Conservation (phyloP, 2,329 filamentous ascomycete genomes). For the Eutypella sp. region DNA sequence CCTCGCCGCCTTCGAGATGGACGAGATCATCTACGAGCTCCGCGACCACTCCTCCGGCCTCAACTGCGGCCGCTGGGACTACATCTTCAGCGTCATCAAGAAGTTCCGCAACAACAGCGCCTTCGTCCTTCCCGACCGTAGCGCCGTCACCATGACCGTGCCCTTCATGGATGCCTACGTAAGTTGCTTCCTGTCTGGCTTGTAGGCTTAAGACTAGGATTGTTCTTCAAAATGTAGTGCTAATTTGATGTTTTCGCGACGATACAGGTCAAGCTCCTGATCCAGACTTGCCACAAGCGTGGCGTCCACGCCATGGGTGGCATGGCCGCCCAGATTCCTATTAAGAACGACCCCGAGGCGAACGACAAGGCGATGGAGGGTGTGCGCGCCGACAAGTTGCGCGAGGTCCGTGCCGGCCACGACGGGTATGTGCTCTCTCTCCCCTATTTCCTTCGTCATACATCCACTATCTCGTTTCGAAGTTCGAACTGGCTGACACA, state of each 20-base stretch:
- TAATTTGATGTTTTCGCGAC: background rate
- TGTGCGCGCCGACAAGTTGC: constrained; percentile 91
- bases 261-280: constrained; percentile 71
- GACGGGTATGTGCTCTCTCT: constrained; percentile 55
- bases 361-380: constrained; percentile 94
- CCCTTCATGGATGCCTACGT: constrained; percentile 97
- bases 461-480: background rate
- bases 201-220: background rate
- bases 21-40: constrained; percentile 99
- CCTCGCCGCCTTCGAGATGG: constrained; percentile 97
- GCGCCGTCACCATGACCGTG: constrained; percentile 91
- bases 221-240: background rate
- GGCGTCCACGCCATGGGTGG: constrained; percentile 99
- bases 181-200: constrained; percentile 5
- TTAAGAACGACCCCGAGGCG: constrained; percentile 87
- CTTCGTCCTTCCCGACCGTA: constrained; percentile 90
- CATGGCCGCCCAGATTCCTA: constrained; percentile 98
- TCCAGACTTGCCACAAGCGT: constrained; percentile 95
- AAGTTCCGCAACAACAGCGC: constrained; percentile 93
- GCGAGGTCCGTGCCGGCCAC: constrained; percentile 90
- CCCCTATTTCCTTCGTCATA: background rate
- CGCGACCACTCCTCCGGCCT: constrained; percentile 93
- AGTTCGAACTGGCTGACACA: background rate
- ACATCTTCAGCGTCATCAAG: constrained; percentile 99
- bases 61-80: constrained; percentile 99